Conservation (phyloP, 345 rosid species). For the Cardamine occulta region DNA sequence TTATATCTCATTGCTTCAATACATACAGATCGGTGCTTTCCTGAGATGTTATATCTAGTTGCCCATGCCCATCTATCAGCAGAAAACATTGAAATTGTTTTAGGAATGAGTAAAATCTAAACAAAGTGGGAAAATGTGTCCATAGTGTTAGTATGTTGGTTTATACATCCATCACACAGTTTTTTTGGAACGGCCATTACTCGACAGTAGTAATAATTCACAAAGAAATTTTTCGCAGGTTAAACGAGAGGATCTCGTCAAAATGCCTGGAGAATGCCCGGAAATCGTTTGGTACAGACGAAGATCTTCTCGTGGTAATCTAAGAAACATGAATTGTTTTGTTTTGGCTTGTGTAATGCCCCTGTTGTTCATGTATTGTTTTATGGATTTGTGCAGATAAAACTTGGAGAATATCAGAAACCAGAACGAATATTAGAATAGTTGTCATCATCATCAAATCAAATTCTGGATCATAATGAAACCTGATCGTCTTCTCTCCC, state of each 20-base stretch:
- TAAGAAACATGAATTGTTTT: conserved; percentile 16
- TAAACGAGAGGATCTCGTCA: conserved; percentile 64
- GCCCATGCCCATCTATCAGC: conserved; percentile 2
- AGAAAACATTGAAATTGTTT: neutral
- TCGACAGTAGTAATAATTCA: neutral
- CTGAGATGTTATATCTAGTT: conserved; percentile 15
- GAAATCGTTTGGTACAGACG: conserved; percentile 79
- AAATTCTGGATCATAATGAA: conserved; percentile 14
- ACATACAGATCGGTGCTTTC: neutral
- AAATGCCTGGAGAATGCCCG: conserved; percentile 75
- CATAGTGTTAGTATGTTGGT: neutral
- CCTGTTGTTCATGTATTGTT: conserved; percentile 9
- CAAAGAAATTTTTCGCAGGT: conserved; percentile 45
- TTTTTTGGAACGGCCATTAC: neutral
- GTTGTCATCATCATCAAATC: conserved; percentile 7
- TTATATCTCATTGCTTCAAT: neutral
- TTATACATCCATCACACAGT: conserved; percentile 1
- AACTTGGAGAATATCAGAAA: conserved; percentile 41
- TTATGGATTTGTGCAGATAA: conserved; percentile 36
- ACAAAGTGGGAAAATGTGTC: neutral
- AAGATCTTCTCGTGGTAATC: conserved; percentile 83
- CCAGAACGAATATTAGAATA: conserved; percentile 20
- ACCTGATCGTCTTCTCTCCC: conserved; percentile 15
- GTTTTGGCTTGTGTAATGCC: neutral
- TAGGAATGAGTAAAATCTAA: neutral